Percentiles rank a stretch among this genome's conserved stretches.
These are phyloP conservation scores for Chrysoporthe austroafricana DNA, from an alignment of 2,329 filamentous ascomycete genomes.

Conservation along the genomic window DNA sequence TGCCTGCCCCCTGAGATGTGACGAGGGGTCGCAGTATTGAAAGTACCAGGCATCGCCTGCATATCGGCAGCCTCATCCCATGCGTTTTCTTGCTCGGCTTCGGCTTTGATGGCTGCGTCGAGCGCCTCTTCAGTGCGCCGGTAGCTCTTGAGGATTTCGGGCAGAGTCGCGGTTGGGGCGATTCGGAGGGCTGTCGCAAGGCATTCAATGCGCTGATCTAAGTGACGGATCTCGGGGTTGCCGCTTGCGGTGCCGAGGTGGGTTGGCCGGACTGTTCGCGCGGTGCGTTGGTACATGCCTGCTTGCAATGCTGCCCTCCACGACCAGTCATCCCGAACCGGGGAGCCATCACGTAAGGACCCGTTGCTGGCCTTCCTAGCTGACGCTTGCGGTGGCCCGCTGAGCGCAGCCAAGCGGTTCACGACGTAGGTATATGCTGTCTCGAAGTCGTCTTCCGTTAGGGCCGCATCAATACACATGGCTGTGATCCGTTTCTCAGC, in stretches of 20 bases:
- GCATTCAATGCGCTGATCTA: conserved; percentile 82
- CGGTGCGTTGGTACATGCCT: conserved; percentile 70
- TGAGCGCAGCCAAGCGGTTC: conserved; percentile 61
- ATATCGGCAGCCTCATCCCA: conserved; percentile 71
- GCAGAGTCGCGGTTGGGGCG: conserved; percentile 69
- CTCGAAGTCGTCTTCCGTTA: conserved; percentile 76
- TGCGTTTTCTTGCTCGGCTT: conserved; percentile 66
- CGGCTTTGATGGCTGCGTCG: conserved; percentile 63
- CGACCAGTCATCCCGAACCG: conserved; percentile 64
- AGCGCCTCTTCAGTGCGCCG: conserved; percentile 79
- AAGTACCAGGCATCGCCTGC: conserved; percentile 60
- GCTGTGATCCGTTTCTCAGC: conserved; percentile 72
- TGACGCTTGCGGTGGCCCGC: conserved; percentile 25
- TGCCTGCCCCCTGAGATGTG: conserved; percentile 46
- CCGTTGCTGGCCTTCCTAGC: conserved; percentile 35
- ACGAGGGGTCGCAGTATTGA: conserved; percentile 46
- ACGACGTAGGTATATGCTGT: conserved; percentile 85
- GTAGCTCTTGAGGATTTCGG: conserved; percentile 76
- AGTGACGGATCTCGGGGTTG: conserved; percentile 67
- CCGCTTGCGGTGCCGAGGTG: conserved; percentile 64
- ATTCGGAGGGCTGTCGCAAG: conserved; percentile 75
- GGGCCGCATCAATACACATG: conserved; percentile 79
- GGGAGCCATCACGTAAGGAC: conserved; percentile 24
- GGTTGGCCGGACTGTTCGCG: conserved; percentile 57
- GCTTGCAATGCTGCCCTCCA: conserved; percentile 80